A percentile compares a stretch with the other conserved stretches of the same genome.
phyloP scores from a whole-genome alignment of 306 rosid genomes.

The Citrullus amarus region DNA sequence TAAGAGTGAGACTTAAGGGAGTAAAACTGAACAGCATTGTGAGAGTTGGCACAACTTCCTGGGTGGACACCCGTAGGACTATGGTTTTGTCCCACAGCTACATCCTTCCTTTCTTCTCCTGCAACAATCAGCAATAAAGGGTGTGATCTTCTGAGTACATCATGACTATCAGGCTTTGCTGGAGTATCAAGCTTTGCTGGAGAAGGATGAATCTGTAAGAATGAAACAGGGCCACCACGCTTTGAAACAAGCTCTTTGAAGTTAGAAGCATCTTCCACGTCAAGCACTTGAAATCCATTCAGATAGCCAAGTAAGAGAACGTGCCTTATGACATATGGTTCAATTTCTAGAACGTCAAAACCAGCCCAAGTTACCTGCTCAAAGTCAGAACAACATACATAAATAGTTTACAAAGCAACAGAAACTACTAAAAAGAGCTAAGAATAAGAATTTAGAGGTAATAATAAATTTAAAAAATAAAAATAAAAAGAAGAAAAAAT shows the following conservation, averaged over 20 bases:
- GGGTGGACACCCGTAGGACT: conserved; percentile 34
- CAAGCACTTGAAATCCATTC: conserved; percentile 85
- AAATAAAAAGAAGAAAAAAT: background rate
- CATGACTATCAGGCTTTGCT: conserved; percentile 31
- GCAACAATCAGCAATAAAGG: conserved; percentile 76
- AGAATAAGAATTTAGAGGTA: background rate
- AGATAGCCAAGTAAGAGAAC: conserved; percentile 76
- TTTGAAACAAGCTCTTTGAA: conserved; percentile 69
- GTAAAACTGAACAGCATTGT: conserved; percentile 77
- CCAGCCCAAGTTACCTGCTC: conserved; percentile 88
- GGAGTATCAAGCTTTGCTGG: conserved; percentile 59
- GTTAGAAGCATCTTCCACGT: conserved; percentile 69
- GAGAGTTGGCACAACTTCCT: conserved; percentile 34
- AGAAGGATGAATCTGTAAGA: conserved; percentile 76
- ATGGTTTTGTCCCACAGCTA: conserved; percentile 19
- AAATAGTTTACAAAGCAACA: background rate
- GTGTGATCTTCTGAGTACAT: conserved; percentile 47
- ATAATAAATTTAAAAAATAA: background rate
- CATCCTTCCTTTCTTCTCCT: conserved; percentile 33
- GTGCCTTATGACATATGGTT: conserved; percentile 30
- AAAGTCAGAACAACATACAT: conserved; percentile 5
- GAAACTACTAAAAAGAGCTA: background rate
- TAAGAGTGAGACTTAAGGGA: conserved; percentile 64
- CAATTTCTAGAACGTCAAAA: conserved; percentile 65
- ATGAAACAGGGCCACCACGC: conserved; percentile 70